These are phyloP conservation scores for Auriculariales sp. DNA, from an alignment of 768 basidiomycete genomes.

Conservation along the genomic window DNA sequence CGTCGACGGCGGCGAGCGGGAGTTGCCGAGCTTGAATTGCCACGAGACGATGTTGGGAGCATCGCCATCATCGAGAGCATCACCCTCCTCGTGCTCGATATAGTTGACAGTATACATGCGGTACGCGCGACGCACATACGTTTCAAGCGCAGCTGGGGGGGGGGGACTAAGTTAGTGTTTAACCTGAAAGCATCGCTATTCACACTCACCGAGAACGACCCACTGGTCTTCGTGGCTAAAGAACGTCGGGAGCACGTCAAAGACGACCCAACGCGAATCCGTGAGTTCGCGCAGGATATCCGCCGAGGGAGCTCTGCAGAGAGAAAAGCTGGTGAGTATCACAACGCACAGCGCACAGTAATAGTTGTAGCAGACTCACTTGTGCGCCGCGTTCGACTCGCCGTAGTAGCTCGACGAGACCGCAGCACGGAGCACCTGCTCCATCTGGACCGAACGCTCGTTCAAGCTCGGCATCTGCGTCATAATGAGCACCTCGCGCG, in stretches of 20 bases:
- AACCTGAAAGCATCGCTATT: background rate
- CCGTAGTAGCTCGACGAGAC: conserved; percentile 84
- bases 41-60: conserved; percentile 71
- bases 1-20: conserved; percentile 75
- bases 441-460: conserved; percentile 89
- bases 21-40: conserved; percentile 89
- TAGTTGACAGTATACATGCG: conserved; percentile 83
- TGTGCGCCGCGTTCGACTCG: conserved; percentile 50
- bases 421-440: conserved; percentile 77
- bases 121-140: conserved; percentile 92
- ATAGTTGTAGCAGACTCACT: conserved; percentile 26
- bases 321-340: conserved; percentile 9
- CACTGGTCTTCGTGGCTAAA: conserved; percentile 78
- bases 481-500: conserved; percentile 91
- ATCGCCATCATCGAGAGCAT: conserved; percentile 71
- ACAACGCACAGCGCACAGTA: background rate
- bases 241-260: conserved; percentile 91
- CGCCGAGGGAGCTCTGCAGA: conserved; percentile 55
- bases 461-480: conserved; percentile 96
- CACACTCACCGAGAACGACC: conserved; percentile 59
- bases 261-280: conserved; percentile 93
- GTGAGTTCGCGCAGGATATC: conserved; percentile 86
- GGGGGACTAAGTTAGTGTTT: background rate
- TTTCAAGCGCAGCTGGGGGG: conserved; percentile 73
- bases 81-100: conserved; percentile 90